phyloP scores from a whole-genome alignment of 2,329 filamentous ascomycete genomes.

The Aureobasidium uvarum region DNA sequence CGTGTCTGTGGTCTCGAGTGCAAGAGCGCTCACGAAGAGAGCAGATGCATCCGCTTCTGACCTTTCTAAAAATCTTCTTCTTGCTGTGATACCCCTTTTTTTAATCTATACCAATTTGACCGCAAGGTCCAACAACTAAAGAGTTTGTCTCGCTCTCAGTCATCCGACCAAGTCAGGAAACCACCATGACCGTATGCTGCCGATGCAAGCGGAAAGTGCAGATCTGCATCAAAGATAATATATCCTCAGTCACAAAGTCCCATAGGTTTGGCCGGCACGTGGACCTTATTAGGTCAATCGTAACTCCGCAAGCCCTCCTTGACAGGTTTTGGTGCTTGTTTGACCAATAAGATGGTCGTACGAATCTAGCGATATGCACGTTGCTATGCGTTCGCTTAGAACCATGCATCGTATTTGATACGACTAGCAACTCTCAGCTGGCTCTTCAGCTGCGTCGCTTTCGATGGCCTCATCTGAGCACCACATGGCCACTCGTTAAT shows the following conservation, averaged over 20 bases:
- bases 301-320: neutral
- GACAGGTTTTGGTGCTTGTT: neutral
- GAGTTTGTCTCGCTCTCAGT: neutral
- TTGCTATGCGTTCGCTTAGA: neutral
- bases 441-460: neutral
- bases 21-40: slow-evolving; percentile 68
- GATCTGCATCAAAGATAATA: neutral
- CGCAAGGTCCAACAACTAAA: neutral
- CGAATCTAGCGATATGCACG: slow-evolving; percentile 4
- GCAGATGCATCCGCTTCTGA: slow-evolving; percentile 60
- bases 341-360: neutral
- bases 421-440: neutral
- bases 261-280: neutral
- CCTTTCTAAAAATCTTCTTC: neutral
- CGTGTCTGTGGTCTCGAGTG: slow-evolving; percentile 76
- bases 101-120: neutral
- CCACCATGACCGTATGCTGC: neutral
- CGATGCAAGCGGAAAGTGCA: neutral
- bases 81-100: slow-evolving; percentile 18
- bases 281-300: neutral
- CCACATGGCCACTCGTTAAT: neutral
- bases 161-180: neutral
- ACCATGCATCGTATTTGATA: neutral
- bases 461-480: neutral
- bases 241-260: neutral